phyloP scores from a whole-genome alignment of 2,329 filamentous ascomycete species.

The Aspergillus sp. region DNA sequence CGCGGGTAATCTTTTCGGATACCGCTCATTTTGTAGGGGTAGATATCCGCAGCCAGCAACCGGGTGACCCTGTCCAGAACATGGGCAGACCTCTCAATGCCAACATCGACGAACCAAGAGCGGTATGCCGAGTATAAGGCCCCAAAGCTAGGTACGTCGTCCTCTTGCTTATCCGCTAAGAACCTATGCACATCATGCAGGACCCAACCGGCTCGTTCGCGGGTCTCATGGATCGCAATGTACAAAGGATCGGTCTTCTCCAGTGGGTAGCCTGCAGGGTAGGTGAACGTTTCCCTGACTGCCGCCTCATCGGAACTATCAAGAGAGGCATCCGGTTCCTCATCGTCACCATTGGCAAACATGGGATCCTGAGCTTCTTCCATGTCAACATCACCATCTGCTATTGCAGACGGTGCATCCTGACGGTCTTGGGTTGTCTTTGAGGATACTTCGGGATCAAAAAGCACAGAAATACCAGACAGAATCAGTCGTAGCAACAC shows the following conservation, averaged over 20 bases:
- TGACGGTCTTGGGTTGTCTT: slow-evolving; percentile 32
- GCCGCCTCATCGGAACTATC: slow-evolving; percentile 51
- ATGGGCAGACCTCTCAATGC: slow-evolving; percentile 90
- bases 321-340: slow-evolving; percentile 44
- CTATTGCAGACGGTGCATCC: slow-evolving; percentile 22
- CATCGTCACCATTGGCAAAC: slow-evolving; percentile 17
- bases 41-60: slow-evolving; percentile 76
- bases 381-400: slow-evolving; percentile 39
- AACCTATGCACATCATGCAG: slow-evolving; percentile 80
- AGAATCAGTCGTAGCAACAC: slow-evolving; percentile 81
- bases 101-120: slow-evolving; percentile 96
- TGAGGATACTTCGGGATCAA: slow-evolving; percentile 68
- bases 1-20: slow-evolving; percentile 86
- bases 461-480: slow-evolving; percentile 81
- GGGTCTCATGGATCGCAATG: slow-evolving; percentile 66
- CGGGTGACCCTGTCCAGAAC: slow-evolving; percentile 79
- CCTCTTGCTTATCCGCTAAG: slow-evolving; percentile 74
- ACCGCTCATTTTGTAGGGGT: slow-evolving; percentile 90
- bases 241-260: slow-evolving; percentile 58
- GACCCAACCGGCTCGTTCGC: slow-evolving; percentile 69
- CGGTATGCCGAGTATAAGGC: slow-evolving; percentile 85
- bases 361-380: slow-evolving; percentile 33
- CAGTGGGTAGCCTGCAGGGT: slow-evolving; percentile 79
- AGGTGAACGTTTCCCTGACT: slow-evolving; percentile 76
- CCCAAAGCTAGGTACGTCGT: slow-evolving; percentile 93